Percentiles rank a stretch among this genome's conserved stretches.
These are phyloP conservation scores for Conticribra guillardii DNA, from an alignment of 108 stramenopile genomes.

Conservation along the genomic window DNA sequence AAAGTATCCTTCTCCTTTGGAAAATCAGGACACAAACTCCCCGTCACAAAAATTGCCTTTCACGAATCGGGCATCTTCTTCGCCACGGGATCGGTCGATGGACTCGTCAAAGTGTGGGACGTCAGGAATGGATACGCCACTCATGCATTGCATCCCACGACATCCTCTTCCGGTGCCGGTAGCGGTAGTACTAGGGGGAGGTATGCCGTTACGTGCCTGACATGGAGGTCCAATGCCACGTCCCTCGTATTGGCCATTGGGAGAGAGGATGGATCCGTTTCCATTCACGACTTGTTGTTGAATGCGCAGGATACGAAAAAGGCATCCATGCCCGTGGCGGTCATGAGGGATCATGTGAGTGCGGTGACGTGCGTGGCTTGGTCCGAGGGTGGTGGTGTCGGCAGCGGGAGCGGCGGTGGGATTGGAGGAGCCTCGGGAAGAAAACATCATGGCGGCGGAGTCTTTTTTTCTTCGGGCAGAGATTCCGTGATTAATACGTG, in stretches of 20 bases:
- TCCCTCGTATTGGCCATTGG: constrained; percentile 76
- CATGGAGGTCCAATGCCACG: constrained; percentile 61
- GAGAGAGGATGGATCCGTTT: constrained; percentile 81
- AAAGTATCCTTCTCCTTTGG: constrained; percentile 65
- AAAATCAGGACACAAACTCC: constrained; percentile 75
- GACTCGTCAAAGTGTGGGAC: constrained; percentile 85
- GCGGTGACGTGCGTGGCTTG: constrained; percentile 87
- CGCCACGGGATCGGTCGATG: constrained; percentile 87
- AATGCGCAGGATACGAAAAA: constrained; percentile 41
- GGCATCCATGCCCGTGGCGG: constrained; percentile 49
- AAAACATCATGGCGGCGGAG: constrained; percentile 44
- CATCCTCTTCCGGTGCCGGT: constrained; percentile 45
- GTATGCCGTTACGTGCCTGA: constrained; percentile 63
- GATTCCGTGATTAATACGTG: constrained; percentile 89
- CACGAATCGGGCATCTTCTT: constrained; percentile 80
- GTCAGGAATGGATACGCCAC: constrained; percentile 78
- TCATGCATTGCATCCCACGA: constrained; percentile 73
- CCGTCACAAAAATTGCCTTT: constrained; percentile 71
- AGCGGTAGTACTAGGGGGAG: constrained; percentile 55
- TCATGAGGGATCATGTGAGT: constrained; percentile 87
- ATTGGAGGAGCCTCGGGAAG: background rate
- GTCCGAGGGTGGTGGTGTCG: constrained; percentile 37
- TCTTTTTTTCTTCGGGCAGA: constrained; percentile 76
- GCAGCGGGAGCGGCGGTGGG: constrained; percentile 21
- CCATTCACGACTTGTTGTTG: constrained; percentile 77